These are phyloP conservation scores for Telopea speciosissima DNA, from an alignment of 177 flowering plant species.

Conservation along the genomic window DNA sequence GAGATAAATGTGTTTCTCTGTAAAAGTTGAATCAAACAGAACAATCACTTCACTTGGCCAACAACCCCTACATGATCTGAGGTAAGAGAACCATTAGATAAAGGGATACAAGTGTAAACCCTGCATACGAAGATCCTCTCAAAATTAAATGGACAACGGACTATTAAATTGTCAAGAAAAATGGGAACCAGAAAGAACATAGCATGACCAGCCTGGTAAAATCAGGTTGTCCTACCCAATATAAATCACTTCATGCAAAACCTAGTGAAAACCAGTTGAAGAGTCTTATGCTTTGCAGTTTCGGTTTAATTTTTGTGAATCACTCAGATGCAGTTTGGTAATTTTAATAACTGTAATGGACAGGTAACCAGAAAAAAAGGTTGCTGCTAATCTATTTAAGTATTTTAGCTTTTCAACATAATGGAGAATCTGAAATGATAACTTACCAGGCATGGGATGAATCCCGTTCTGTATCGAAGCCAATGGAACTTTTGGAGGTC, in stretches of 20 bases:
- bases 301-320: not conserved
- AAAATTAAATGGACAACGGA: not conserved
- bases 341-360: not conserved
- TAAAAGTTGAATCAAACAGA: too few species aligned
- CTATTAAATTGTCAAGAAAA: not conserved
- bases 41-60: not conserved
- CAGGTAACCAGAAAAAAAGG: not conserved
- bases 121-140: too few species aligned
- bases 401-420: not conserved
- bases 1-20: not conserved
- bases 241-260: not conserved
- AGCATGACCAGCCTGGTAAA: not conserved
- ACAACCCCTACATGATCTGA: not conserved
- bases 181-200: not conserved
- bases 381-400: not conserved
- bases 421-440: constrained; percentile 5
- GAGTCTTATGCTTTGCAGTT: not conserved
- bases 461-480: constrained; percentile 87
- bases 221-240: too few species aligned
- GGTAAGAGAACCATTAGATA: too few species aligned
- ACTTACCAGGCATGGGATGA: constrained; percentile 91
- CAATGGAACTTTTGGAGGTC: constrained; percentile 68
- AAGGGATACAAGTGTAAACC: too few species aligned
- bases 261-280: not conserved
- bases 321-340: not conserved